Percentiles rank a stretch among this genome's conserved stretches.
Conservation (phyloP, 306 rosid genomes). For the Pachyrhizus erosus region DNA sequence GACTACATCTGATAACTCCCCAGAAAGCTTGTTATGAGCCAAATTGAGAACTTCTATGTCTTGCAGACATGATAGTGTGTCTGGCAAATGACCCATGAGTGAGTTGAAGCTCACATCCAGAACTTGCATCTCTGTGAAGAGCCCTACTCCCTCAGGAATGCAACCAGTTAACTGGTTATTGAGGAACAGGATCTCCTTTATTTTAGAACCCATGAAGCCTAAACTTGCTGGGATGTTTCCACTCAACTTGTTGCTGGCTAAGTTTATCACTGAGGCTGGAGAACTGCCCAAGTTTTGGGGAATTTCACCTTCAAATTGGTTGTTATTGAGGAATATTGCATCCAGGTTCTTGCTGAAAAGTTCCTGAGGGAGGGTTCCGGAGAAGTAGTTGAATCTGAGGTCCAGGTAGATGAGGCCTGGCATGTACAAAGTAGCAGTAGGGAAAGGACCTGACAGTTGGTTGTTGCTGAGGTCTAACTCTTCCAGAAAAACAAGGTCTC, state of each 20-base stretch:
- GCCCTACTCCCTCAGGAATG: slow-evolving; percentile 91
- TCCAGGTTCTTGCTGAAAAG: slow-evolving; percentile 77
- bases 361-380: slow-evolving; percentile 73
- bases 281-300: slow-evolving; percentile 89
- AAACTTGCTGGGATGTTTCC: slow-evolving; percentile 84
- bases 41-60: slow-evolving; percentile 83
- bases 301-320: slow-evolving; percentile 78
- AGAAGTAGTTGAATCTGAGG: slow-evolving; percentile 81
- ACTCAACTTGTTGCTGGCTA: slow-evolving; percentile 77
- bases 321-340: slow-evolving; percentile 90
- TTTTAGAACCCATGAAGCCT: slow-evolving; percentile 73
- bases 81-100: slow-evolving; percentile 87
- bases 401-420: slow-evolving; percentile 86
- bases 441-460: slow-evolving; percentile 83
- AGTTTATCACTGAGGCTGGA: slow-evolving; percentile 91
- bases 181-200: slow-evolving; percentile 83
- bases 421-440: slow-evolving; percentile 59
- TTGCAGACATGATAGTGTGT: slow-evolving; percentile 83
- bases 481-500: slow-evolving; percentile 62
- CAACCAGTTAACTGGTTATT: slow-evolving; percentile 91
- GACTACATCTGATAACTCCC: slow-evolving; percentile 77
- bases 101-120: slow-evolving; percentile 87
- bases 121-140: slow-evolving; percentile 86
- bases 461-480: slow-evolving; percentile 96
- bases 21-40: slow-evolving; percentile 88